Evolutionary conservation across 2,329 filamentous ascomycete genomes (phyloP).

Genomic region (Sclerotiophoma versabilis): DNA sequence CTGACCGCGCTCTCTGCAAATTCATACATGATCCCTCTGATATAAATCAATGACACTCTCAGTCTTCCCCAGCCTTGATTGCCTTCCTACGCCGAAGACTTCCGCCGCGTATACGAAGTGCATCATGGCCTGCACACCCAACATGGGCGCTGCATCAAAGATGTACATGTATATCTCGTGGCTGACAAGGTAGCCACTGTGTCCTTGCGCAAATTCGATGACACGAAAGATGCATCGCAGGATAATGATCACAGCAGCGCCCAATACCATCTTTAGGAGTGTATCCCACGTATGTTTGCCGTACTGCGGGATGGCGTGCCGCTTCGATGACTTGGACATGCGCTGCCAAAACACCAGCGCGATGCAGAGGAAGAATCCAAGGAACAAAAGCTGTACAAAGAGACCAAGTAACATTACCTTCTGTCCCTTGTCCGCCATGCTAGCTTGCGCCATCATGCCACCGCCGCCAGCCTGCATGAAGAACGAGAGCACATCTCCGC

Average conservation of each 20-base stretch:
- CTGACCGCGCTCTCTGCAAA: neutral
- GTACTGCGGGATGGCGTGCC: slow-evolving; percentile 27
- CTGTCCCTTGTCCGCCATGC: slow-evolving; percentile 26
- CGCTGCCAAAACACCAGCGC: slow-evolving; percentile 30
- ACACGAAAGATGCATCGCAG: slow-evolving; percentile 58
- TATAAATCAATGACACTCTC: slow-evolving; percentile 31
- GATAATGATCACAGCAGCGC: slow-evolving; percentile 56
- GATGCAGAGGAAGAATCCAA: slow-evolving; percentile 33
- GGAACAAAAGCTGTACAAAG: slow-evolving; percentile 34
- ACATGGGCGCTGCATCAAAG: slow-evolving; percentile 56
- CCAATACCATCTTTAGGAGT: slow-evolving; percentile 54
- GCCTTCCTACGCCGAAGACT: slow-evolving; percentile 21
- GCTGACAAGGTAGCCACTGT: slow-evolving; percentile 53
- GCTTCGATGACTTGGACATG: slow-evolving; percentile 25
- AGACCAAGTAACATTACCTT: slow-evolving; percentile 35
- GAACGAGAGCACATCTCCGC: slow-evolving; percentile 61
- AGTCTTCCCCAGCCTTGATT: slow-evolving; percentile 18
- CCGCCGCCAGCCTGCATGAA: slow-evolving; percentile 54
- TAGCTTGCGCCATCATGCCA: slow-evolving; percentile 31
- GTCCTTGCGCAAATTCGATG: slow-evolving; percentile 56
- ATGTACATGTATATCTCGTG: slow-evolving; percentile 56
- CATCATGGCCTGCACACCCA: slow-evolving; percentile 49
- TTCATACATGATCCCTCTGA: slow-evolving; percentile 15
- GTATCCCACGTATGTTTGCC: slow-evolving; percentile 46
- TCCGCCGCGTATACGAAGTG: slow-evolving; percentile 30